Conservation (phyloP, 495 filamentous ascomycete genomes). For the Echria macrotheca region DNA sequence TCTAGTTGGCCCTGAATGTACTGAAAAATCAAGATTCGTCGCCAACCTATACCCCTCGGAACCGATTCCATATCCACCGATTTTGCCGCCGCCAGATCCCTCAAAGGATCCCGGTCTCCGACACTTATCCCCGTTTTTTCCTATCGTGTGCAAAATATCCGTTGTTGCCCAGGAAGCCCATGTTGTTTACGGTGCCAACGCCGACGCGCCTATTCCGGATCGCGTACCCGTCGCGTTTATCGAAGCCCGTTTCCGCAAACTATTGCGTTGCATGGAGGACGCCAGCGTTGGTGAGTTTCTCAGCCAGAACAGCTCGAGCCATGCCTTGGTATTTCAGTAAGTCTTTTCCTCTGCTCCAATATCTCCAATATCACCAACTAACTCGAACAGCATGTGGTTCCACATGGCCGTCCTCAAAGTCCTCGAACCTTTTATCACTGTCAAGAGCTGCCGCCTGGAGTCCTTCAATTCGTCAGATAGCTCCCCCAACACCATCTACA, state of each 20-base stretch:
- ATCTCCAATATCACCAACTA: neutral
- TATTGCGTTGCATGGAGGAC: neutral
- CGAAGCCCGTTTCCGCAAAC: neutral
- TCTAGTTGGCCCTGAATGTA: no score
- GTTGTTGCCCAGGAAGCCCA: neutral
- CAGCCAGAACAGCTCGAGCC: neutral
- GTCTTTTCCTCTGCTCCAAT: neutral
- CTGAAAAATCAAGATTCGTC: no score
- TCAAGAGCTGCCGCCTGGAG: neutral
- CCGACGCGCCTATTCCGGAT: neutral
- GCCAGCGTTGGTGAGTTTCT: neutral
- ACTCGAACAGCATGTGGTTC: neutral
- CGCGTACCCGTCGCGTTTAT: neutral
- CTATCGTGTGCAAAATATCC: neutral
- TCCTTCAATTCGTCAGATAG: neutral
- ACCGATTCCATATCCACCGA: no score
- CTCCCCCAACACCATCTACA: neutral
- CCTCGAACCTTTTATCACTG: neutral
- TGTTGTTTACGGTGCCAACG: neutral
- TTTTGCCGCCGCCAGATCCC: no score
- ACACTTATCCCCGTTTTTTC: neutral
- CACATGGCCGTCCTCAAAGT: neutral
- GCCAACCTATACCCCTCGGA: no score
- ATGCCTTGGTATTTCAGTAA: neutral
- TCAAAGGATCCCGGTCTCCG: no score